Base-by-base conservation (phyloP, 1,139 yeast genomes). In the Magnusiomyces tetraspermus region DNA sequence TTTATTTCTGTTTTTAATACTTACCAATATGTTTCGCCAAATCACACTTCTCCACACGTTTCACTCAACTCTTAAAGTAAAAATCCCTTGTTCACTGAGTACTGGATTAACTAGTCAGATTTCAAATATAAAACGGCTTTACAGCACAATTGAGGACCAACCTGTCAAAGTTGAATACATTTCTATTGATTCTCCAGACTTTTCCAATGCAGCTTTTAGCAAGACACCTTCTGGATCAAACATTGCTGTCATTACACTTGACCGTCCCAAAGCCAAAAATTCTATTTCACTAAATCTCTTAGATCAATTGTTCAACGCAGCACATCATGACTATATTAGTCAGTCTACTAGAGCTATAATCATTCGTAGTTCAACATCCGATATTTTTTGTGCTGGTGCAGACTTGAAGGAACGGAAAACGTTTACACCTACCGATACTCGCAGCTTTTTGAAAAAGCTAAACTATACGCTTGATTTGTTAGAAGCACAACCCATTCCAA, bases 341-440 rank as follows among this genome's bases (percentile, higher is more conserved):
- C 53, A 53, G n/a, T 58, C 57, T 13, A 60, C 64, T 2, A 57
- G 68, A 10, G 67, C 65, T 1, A 57, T 67, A 44, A 60, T 67
- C 22, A 51, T 67, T 23, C 53, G 65, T 10, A 63, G 68, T 2
- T 57, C 67, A 2, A 53, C 58, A 24, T 57, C 61, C 33, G 60
- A 58, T 38, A 63, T 65, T 5, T 67, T 67, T 52, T 67, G 70
- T 50, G 70, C 70, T 1, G 70, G 70, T 2, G 70, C 70, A 1
- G 70, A 67, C 54, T 60, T 67, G 36, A 66, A 66, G 53, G 70
- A 67, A 50, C 64, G 70, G 45, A 60, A 61, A 52, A 59, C 66
- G 3, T 65, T 67, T 46, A 60, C 67, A 2, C 58, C 60, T 3
- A 54, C 53, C 10, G 67, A 67, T 48, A 67, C 70, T 2, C 55